These are phyloP conservation scores for Xylariaceae sp. DNA, from an alignment of 2,329 filamentous ascomycete genomes.

Conservation along the genomic window DNA sequence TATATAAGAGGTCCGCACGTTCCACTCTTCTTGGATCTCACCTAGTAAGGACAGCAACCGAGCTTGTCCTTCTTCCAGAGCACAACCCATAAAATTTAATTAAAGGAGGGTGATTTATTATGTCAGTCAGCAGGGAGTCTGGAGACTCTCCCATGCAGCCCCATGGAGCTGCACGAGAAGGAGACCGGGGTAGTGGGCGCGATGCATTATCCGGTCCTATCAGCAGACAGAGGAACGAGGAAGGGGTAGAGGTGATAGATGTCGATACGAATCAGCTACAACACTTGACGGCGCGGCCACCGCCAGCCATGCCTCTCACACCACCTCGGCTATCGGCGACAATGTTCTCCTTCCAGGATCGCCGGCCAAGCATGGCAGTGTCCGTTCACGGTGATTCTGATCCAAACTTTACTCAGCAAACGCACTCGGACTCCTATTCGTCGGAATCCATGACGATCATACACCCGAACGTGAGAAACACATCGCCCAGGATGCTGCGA, in stretches of 20 bases:
- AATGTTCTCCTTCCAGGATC: constrained; percentile 41
- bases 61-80: constrained; percentile 21
- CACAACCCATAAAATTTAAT: constrained; percentile 32
- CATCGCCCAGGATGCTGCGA: constrained; percentile 34
- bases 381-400: constrained; percentile 35
- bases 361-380: constrained; percentile 31
- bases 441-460: constrained; percentile 22
- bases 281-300: constrained; percentile 35
- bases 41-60: constrained; percentile 15
- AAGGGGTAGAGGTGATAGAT: constrained; percentile 12
- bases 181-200: constrained; percentile 2
- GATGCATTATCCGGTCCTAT: constrained; percentile 16
- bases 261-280: constrained; percentile 29
- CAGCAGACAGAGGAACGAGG: constrained; percentile 12
- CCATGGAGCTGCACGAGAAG: constrained; percentile 5
- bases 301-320: constrained; percentile 46
- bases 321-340: constrained; percentile 41
- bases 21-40: constrained; percentile 7
- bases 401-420: constrained; percentile 43
- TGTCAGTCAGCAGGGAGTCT: constrained; percentile 27
- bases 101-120: constrained; percentile 24
- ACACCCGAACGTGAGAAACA: constrained; percentile 23
- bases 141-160: constrained; percentile 14
- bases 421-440: constrained; percentile 46
- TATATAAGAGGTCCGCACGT: constrained; percentile 20